These are phyloP conservation scores for Paramecium sonneborni DNA, from an alignment of 73 alveolate species.

Conservation along the genomic window DNA sequence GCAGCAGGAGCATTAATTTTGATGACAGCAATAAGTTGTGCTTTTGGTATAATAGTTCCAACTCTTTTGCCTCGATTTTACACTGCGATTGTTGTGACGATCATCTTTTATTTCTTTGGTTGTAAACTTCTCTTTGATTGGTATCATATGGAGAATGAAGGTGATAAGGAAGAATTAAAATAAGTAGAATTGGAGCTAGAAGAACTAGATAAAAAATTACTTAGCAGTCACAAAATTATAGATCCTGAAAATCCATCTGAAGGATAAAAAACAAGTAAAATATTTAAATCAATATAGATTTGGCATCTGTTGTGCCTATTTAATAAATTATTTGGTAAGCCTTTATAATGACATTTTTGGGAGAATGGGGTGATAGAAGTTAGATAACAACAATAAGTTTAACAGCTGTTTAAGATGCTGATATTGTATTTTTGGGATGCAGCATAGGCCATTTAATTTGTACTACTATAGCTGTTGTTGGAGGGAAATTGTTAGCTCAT, in stretches of 20 bases:
- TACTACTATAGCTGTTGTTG: slow-evolving; percentile 66
- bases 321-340: slow-evolving; percentile 28
- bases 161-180: slow-evolving; percentile 15
- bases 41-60: slow-evolving; percentile 28
- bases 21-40: slow-evolving; percentile 38
- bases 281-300: neutral
- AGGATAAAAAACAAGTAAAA: neutral
- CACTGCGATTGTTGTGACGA: slow-evolving; percentile 16
- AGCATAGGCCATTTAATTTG: slow-evolving; percentile 69
- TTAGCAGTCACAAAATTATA: slow-evolving; percentile 10
- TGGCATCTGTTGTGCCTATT: neutral
- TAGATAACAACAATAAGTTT: slow-evolving; percentile 53
- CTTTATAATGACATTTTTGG: slow-evolving; percentile 57
- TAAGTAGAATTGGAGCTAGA: slow-evolving; percentile 26
- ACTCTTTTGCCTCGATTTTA: neutral
- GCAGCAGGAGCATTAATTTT: slow-evolving; percentile 21
- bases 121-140: neutral
- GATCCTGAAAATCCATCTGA: slow-evolving; percentile 19
- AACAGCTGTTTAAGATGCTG: slow-evolving; percentile 57
- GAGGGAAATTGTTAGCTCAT: slow-evolving; percentile 68
- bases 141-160: slow-evolving; percentile 37
- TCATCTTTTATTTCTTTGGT: slow-evolving; percentile 5
- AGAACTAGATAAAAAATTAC: slow-evolving; percentile 28
- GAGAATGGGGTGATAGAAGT: slow-evolving; percentile 69
- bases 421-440: slow-evolving; percentile 65